These are phyloP conservation scores for Apostasia ramifera DNA, from an alignment of 106 monocot genomes.

Conservation along the genomic window DNA sequence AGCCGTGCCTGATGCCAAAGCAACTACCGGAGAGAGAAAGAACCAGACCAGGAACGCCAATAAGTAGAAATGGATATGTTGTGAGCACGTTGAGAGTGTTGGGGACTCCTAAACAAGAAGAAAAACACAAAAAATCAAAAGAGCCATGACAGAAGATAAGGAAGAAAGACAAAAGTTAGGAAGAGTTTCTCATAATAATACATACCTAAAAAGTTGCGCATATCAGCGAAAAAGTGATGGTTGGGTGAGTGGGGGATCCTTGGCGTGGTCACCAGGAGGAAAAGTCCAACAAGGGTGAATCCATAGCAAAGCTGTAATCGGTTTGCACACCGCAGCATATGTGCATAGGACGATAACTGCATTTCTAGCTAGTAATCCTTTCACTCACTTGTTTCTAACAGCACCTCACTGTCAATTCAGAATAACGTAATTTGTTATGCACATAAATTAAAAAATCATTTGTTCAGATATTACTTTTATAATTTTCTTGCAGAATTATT, in stretches of 20 bases:
- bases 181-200: background rate
- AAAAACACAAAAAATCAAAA: background rate
- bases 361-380: background rate
- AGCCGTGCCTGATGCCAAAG: conserved; percentile 57
- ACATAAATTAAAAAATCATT: no score
- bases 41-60: conserved; percentile 75
- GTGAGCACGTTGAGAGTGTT: conserved; percentile 89
- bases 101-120: conserved; percentile 50
- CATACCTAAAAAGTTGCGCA: conserved; percentile 76
- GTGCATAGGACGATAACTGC: conserved; percentile 4
- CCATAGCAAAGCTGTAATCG: conserved; percentile 10
- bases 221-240: conserved; percentile 84
- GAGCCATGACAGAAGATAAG: background rate
- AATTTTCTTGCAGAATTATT: no score
- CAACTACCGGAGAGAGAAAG: conserved; percentile 67
- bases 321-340: conserved; percentile 29
- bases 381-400: background rate
- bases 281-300: conserved; percentile 15
- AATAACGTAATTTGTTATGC: no score
- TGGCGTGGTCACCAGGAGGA: conserved; percentile 54
- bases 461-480: no score
- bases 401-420: no score
- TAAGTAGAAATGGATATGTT: conserved; percentile 62
- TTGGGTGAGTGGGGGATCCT: conserved; percentile 46
- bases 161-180: background rate